phyloP scores from a whole-genome alignment of 2,329 filamentous ascomycete genomes.

The Metarhizium brunneum region DNA sequence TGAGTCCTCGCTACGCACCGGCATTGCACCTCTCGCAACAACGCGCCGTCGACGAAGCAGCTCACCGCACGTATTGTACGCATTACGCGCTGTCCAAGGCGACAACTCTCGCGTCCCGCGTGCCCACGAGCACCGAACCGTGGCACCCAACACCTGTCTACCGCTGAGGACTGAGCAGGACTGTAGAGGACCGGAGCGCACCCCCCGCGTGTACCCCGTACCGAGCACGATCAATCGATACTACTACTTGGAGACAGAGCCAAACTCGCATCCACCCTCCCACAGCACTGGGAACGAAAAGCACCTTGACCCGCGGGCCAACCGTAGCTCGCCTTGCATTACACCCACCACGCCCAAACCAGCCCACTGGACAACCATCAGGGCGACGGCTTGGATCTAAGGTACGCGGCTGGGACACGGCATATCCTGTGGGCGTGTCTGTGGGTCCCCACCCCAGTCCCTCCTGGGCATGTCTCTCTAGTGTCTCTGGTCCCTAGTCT shows the following conservation, averaged over 20 bases:
- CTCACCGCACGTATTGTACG: not conserved
- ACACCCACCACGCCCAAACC: slow-evolving; percentile 1
- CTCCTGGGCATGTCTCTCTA: not conserved
- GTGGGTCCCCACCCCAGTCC: not conserved
- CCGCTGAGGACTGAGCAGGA: too few relatives aligned
- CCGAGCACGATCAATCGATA: not conserved
- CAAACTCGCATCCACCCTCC: slow-evolving; percentile 1
- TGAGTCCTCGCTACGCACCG: not conserved
- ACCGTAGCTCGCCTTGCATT: not conserved
- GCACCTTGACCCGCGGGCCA: not conserved
- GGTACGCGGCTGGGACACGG: slow-evolving; percentile 2
- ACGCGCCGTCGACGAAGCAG: not conserved
- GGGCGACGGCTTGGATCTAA: slow-evolving; percentile 1
- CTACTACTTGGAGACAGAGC: not conserved
- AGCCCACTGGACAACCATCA: not conserved
- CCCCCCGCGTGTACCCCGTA: too few relatives aligned
- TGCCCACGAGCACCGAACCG: not conserved
- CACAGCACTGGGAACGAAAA: not conserved
- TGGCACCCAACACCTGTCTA: too few relatives aligned
- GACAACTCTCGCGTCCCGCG: not conserved
- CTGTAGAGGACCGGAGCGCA: too few relatives aligned
- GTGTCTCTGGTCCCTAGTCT: not conserved
- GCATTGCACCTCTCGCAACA: not conserved
- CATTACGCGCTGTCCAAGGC: not conserved
- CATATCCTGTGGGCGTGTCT: slow-evolving; percentile 3